A percentile compares a stretch with the other conserved stretches of the same genome.
These are phyloP conservation scores for Alternaria consortialis DNA, from an alignment of 2,329 filamentous ascomycete genomes.

Conservation along the genomic window DNA sequence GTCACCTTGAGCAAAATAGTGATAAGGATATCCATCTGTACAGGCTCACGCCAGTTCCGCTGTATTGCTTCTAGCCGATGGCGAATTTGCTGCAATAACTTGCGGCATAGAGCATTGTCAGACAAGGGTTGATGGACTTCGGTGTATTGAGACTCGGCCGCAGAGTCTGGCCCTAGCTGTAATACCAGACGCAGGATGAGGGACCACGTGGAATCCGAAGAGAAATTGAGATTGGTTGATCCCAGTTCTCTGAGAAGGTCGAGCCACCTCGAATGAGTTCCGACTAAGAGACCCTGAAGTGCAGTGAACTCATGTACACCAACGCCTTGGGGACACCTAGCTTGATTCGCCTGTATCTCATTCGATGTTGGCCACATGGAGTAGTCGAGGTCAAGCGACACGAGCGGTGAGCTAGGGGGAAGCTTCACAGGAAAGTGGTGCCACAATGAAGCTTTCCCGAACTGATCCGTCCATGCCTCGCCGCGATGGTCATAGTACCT, in stretches of 20 bases:
- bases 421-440: slow-evolving; percentile 57
- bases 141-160: slow-evolving; percentile 40
- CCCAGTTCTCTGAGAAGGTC: slow-evolving; percentile 61
- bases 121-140: slow-evolving; percentile 60
- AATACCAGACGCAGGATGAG: slow-evolving; percentile 63
- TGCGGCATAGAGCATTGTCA: slow-evolving; percentile 61
- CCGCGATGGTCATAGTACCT: slow-evolving; percentile 58
- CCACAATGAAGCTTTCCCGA: slow-evolving; percentile 52
- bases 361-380: slow-evolving; percentile 62
- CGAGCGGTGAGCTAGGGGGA: slow-evolving; percentile 49
- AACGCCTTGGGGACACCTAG: slow-evolving; percentile 58
- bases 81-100: slow-evolving; percentile 60
- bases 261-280: slow-evolving; percentile 58
- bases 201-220: slow-evolving; percentile 59
- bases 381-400: slow-evolving; percentile 8
- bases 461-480: slow-evolving; percentile 52
- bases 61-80: slow-evolving; percentile 58
- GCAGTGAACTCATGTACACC: slow-evolving; percentile 64
- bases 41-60: slow-evolving; percentile 66
- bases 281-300: slow-evolving; percentile 60
- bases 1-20: slow-evolving; percentile 58
- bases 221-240: slow-evolving; percentile 67
- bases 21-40: slow-evolving; percentile 67
- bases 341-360: slow-evolving; percentile 61
- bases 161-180: slow-evolving; percentile 63